Evolutionary conservation across 257 asterid species (phyloP).

Genomic region (Gentiana straminea): DNA sequence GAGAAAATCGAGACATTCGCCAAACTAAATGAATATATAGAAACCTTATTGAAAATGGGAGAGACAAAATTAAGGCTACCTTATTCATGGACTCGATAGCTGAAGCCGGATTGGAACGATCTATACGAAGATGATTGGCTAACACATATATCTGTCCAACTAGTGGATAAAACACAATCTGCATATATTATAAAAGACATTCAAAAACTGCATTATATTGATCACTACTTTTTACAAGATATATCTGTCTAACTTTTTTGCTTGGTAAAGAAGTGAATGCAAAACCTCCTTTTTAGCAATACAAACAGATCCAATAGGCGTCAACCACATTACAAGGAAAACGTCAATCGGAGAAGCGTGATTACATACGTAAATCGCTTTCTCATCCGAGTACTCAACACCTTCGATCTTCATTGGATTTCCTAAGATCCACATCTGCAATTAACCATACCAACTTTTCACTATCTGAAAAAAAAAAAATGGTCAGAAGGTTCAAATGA

Average conservation of each 20-base stretch:
- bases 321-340: slow-evolving; percentile 37
- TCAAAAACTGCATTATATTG: neutral
- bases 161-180: slow-evolving; percentile 32
- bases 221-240: neutral
- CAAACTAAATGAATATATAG: neutral
- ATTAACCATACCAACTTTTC: slow-evolving; percentile 4
- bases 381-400: slow-evolving; percentile 25
- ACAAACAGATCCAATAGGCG: slow-evolving; percentile 34
- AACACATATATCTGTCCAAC: slow-evolving; percentile 34
- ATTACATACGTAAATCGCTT: slow-evolving; percentile 36
- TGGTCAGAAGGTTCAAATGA: no score
- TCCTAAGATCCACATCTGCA: slow-evolving; percentile 42
- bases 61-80: slow-evolving; percentile 5
- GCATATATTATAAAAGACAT: neutral
- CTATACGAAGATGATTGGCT: slow-evolving; percentile 35
- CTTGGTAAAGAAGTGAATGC: neutral
- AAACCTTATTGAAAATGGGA: neutral
- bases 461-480: neutral
- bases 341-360: slow-evolving; percentile 43
- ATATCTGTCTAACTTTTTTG: no score
- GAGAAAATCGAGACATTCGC: neutral
- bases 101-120: slow-evolving; percentile 26
- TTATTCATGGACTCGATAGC: slow-evolving; percentile 32
- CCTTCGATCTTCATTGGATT: slow-evolving; percentile 39
- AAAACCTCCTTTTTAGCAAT: slow-evolving; percentile 36